Conservation (phyloP, 2,329 filamentous ascomycete genomes). For the Stemphylium vesicarium region DNA sequence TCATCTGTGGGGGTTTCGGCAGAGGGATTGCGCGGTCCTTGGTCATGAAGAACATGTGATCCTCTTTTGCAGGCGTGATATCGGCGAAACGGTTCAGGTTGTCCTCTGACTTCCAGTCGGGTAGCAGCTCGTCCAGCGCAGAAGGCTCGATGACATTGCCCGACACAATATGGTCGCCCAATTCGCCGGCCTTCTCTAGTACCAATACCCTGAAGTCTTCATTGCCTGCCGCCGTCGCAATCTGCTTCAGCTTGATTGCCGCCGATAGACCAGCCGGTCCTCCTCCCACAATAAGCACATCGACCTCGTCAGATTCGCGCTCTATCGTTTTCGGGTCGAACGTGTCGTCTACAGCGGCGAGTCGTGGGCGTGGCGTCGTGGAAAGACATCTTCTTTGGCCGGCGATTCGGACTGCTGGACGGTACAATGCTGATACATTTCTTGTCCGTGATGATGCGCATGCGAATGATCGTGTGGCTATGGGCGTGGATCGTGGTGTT, state of each 20-base stretch:
- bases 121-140: conserved; percentile 86
- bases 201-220: conserved; percentile 93
- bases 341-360: conserved; percentile 49
- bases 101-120: conserved; percentile 88
- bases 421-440: conserved; percentile 27
- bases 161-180: conserved; percentile 93
- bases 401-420: conserved; percentile 45
- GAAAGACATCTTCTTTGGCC: conserved; percentile 48
- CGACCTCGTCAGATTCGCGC: conserved; percentile 89
- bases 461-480: conserved; percentile 27
- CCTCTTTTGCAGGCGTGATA: conserved; percentile 80
- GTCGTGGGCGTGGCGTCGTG: conserved; percentile 37
- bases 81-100: conserved; percentile 88
- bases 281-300: conserved; percentile 95
- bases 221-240: conserved; percentile 92
- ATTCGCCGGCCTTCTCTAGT: conserved; percentile 92
- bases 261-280: conserved; percentile 93
- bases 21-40: conserved; percentile 78
- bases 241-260: conserved; percentile 92
- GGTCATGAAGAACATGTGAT: conserved; percentile 94
- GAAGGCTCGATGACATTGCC: conserved; percentile 93
- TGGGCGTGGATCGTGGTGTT: conserved; percentile 25
- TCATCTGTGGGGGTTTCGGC: conserved; percentile 93
- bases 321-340: conserved; percentile 66
- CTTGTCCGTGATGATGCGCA: conserved; percentile 24